Evolutionary conservation across 345 rosid genomes (phyloP), one percentile per base, ranked within the genome.

Genomic region (Murraya koenigii): DNA sequence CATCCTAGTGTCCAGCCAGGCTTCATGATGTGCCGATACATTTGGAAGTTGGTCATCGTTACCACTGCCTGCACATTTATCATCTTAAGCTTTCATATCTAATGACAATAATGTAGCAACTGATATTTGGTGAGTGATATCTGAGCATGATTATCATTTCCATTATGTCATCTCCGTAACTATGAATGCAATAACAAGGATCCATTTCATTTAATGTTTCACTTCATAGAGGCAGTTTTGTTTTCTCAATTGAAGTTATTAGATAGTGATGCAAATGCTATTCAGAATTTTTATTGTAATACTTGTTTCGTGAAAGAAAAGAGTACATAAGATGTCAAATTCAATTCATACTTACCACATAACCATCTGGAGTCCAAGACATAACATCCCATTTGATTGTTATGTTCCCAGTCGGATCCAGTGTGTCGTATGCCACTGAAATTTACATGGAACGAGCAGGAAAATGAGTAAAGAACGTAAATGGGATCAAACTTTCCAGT

Each of bases 1-100:
- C 89, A 88, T 11, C 87, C 89, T 17, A 86, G 26, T 28, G 72
- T 86, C 89, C 89, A 88, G 2, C 89, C 88, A 1, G 89, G 89
- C 77, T 74, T 77, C 82, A 77, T 80, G 36, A 88, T 72, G 80
- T 86, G 87, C 74, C 89, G 74, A 63, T 80, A 86, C 66, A 77
- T 73, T 74, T 86, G 90, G 84, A 82, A 82, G 79, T 88, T 86
- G 77, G 77, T 68, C 75, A 86, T 20, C 1, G 87, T 88, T 47
- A 86, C 87, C 8, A 68, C 77, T 15, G 87, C 90, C 90, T 87
- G 83, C 28, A 67, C 58, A 78, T 32, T 25, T 35, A 75, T 52
- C 78, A 13, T 75, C 15, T 32, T 30, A 62, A 61, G 49, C 15
- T 47, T 47, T 15, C 65, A 72, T 59, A 39, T 9, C 25, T 3